Percentiles rank a stretch among this genome's conserved stretches.
Conservation (phyloP, 768 basidiomycete genomes). For the Fomitopsis pulvina region DNA sequence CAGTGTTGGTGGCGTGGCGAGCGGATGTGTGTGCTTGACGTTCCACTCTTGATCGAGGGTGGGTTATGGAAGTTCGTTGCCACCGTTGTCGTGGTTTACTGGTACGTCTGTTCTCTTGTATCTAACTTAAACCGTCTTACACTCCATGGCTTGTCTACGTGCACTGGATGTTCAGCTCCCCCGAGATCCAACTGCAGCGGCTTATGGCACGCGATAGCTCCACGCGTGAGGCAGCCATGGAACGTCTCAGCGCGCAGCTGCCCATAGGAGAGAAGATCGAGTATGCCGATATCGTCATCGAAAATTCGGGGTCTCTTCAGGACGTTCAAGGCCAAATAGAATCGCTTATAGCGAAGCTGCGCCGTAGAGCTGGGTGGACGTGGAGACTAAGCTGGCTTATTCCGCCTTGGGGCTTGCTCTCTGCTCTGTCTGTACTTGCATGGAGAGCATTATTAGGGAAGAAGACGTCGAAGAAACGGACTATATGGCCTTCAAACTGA, state of each 20-base stretch:
- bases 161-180: constrained; percentile 44
- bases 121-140: not conserved
- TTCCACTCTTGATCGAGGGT: constrained; percentile 88
- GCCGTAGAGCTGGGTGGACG: constrained; percentile 42
- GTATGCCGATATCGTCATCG: constrained; percentile 84
- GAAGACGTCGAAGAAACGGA: constrained; percentile 1
- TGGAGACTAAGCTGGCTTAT: constrained; percentile 61
- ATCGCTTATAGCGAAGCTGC: constrained; percentile 33
- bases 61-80: constrained; percentile 81
- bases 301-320: constrained; percentile 74
- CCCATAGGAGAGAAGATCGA: constrained; percentile 70
- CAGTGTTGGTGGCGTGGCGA: constrained; percentile 72
- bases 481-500: not conserved
- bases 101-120: constrained; percentile 43
- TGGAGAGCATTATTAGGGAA: constrained; percentile 27
- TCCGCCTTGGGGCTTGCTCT: constrained; percentile 47
- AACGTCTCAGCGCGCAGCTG: constrained; percentile 76
- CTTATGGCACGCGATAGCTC: constrained; percentile 73
- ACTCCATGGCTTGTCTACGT: not conserved
- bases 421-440: constrained; percentile 33
- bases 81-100: constrained; percentile 84
- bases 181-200: constrained; percentile 77
- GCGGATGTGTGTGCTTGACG: constrained; percentile 78
- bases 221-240: constrained; percentile 55
- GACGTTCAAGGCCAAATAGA: constrained; percentile 60